phyloP scores from a whole-genome alignment of 1,284 basidiomycete species.

The Naganishia sp. region DNA sequence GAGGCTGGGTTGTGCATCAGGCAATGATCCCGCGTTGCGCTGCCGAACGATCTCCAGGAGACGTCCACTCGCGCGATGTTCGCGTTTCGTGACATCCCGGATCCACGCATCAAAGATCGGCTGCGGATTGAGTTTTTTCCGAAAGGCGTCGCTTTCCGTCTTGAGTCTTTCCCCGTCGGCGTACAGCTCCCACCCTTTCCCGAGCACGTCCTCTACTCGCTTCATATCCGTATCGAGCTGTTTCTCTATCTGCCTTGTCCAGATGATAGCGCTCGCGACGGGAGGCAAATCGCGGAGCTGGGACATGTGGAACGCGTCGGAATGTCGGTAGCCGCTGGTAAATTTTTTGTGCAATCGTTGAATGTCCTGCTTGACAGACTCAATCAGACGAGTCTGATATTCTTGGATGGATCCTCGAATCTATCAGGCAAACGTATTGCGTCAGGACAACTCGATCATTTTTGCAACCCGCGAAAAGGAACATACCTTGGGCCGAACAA shows the following conservation, averaged over 20 bases:
- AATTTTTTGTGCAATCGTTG: conserved; percentile 95
- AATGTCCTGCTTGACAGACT: conserved; percentile 97
- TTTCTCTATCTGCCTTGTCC: conserved; percentile 96
- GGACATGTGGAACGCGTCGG: conserved; percentile 96
- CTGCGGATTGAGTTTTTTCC: conserved; percentile 90
- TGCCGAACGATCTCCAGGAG: conserved; percentile 91
- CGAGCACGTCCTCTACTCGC: conserved; percentile 97
- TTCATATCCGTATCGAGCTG: conserved; percentile 98
- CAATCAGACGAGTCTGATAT: conserved; percentile 96
- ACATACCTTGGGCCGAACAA: conserved; percentile 92
- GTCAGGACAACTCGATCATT: not conserved
- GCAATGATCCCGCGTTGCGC: conserved; percentile 56
- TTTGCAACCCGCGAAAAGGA: no score
- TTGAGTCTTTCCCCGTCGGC: conserved; percentile 98
- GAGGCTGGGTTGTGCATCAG: conserved; percentile 65
- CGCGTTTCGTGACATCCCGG: conserved; percentile 86
- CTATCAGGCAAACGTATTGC: conserved; percentile 52
- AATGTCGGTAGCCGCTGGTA: conserved; percentile 90
- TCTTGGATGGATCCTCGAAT: conserved; percentile 97
- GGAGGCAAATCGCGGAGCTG: conserved; percentile 96
- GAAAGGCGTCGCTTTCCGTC: conserved; percentile 85
- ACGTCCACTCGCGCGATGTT: conserved; percentile 64
- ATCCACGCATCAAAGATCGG: conserved; percentile 97
- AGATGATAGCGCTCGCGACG: conserved; percentile 95
- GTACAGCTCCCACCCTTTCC: conserved; percentile 97